Evolutionary conservation across 176 grass and related monocot genomes (phyloP), one percentile per base, ranked within the genome.

Genomic region (Alloteropsis semialata): DNA sequence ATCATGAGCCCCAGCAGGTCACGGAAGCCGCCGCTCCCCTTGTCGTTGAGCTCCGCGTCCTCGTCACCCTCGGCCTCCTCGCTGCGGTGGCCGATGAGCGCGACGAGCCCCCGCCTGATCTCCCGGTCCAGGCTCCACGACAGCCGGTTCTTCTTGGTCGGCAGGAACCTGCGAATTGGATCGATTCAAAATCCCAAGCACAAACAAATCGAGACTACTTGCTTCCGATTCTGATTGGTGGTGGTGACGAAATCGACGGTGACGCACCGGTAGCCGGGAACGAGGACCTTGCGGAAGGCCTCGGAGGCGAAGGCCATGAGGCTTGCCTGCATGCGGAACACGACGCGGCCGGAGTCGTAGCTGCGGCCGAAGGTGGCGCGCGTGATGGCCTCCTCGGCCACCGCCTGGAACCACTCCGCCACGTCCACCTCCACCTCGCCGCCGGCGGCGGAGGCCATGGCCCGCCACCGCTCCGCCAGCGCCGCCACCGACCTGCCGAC

Each of bases 251-350:
- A n/a, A n/a, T n/a, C n/a, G 25, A 6, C 12, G 57, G 0, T 4
- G 44, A 30, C 76, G 60, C 75, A 96, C 94, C 91, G 63, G 91
- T 94, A 97, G 0, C 94, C 94, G 0, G 94, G 94, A 68, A 97
- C 92, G 80, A 97, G 87, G 41, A 97, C 92, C 85, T 94, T 97
- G 85, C 92, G 89, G 75, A 97, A 97, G 38, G 92, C 89, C 75
- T 94, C 94, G 41, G 89, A 84, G 10, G 92, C 94, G 45, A 94
- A 92, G 28, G 74, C 72, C 94, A 97, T 97, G 64, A 92, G 92
- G 32, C 87, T 87, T 15, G 79, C 82, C 85, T 97, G 94, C 81
- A 92, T 84, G 83, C 82, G 83, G 85, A 92, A 97, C 32, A 97
- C 92, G 5, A 61, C 67, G 66, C 90, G 88, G 72, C 92, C 94